phyloP scores from a whole-genome alignment of 495 filamentous ascomycete species.

The Lentithecium fluviatile region DNA sequence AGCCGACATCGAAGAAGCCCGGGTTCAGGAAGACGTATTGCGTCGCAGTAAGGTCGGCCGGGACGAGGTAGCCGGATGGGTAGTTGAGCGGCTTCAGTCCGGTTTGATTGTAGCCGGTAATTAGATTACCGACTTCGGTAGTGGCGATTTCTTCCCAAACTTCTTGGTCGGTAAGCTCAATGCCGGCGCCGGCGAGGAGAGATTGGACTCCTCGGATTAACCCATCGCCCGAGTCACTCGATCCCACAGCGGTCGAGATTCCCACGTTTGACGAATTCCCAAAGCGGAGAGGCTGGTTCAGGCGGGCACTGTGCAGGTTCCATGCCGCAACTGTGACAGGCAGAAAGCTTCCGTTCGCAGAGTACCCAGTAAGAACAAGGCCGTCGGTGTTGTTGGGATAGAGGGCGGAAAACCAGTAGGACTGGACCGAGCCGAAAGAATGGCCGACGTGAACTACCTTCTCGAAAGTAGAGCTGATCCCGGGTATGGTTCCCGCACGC shows the following conservation, averaged over 20 bases:
- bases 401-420: constrained; percentile 47
- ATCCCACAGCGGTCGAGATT: constrained; percentile 2
- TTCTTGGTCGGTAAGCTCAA: constrained; percentile 12
- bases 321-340: constrained; percentile 42
- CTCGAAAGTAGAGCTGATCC: constrained; percentile 39
- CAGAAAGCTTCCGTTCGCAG: constrained; percentile 43
- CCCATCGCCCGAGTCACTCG: not conserved
- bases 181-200: not conserved
- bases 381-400: constrained; percentile 57
- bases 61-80: constrained; percentile 51
- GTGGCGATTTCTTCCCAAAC: constrained; percentile 25
- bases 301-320: constrained; percentile 49
- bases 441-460: constrained; percentile 61
- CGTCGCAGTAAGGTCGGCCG: constrained; percentile 41
- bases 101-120: constrained; percentile 23
- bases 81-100: constrained; percentile 32
- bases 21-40: constrained; percentile 51
- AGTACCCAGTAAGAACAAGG: constrained; percentile 59
- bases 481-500: constrained; percentile 46
- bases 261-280: constrained; percentile 27
- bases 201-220: constrained; percentile 9
- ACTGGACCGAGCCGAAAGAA: constrained; percentile 51
- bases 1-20: constrained; percentile 48
- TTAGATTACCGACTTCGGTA: constrained; percentile 34
- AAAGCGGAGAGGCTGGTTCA: constrained; percentile 47